These are phyloP conservation scores for Colletotrichum sp. DNA, from an alignment of 2,329 filamentous ascomycete species.

Conservation along the genomic window DNA sequence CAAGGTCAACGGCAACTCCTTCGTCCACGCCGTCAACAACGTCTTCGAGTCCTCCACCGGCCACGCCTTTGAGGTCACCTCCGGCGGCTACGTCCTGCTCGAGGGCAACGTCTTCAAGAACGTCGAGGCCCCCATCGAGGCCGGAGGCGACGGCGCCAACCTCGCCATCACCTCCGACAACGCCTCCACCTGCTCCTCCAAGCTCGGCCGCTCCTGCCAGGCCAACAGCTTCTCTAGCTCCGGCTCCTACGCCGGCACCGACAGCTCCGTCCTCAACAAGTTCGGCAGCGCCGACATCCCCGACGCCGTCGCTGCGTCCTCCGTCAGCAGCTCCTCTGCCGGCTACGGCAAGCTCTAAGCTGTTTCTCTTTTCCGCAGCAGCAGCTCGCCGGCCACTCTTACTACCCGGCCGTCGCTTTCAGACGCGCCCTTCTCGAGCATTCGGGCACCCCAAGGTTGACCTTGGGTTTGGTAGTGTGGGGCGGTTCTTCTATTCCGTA, in stretches of 20 bases:
- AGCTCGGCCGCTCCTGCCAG: constrained; percentile 55
- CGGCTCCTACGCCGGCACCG: constrained; percentile 40
- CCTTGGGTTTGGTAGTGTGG: neutral
- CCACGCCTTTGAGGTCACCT: constrained; percentile 60
- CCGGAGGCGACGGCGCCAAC: neutral
- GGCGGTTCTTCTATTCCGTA: neutral
- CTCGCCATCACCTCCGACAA: constrained; percentile 21
- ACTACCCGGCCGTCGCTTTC: neutral
- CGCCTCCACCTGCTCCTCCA: constrained; percentile 40
- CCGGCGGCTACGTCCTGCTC: constrained; percentile 47
- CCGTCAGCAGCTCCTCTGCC: constrained; percentile 42
- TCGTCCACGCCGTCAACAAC: constrained; percentile 67
- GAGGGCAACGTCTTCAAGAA: constrained; percentile 66
- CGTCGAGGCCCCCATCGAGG: constrained; percentile 45
- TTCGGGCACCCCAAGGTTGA: neutral
- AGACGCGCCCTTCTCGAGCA: neutral
- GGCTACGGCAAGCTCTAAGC: constrained; percentile 50
- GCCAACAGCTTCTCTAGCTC: constrained; percentile 51
- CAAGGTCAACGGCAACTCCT: constrained; percentile 61
- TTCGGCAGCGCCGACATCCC: constrained; percentile 51
- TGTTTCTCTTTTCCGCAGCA: neutral
- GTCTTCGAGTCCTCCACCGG: constrained; percentile 57
- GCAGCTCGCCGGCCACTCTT: neutral
- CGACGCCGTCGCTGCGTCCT: constrained; percentile 29
- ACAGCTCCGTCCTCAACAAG: constrained; percentile 52